phyloP scores from a whole-genome alignment of 148 eudicot genomes.

The Chenopodium berlandieri region DNA sequence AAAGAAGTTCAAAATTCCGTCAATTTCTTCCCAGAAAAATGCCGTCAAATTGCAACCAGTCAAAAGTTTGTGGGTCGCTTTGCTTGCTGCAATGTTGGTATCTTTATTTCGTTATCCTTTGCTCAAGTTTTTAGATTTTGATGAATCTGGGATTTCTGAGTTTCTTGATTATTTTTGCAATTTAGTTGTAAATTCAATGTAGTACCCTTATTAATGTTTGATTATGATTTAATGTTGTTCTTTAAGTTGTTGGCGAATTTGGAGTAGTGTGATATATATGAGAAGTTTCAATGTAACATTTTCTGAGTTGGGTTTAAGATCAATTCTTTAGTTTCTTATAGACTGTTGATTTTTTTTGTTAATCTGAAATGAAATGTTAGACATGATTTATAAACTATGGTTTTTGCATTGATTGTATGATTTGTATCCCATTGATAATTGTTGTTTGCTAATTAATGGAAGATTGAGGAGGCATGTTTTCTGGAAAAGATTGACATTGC shows the following conservation, averaged over 20 bases:
- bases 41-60: slow-evolving; percentile 6
- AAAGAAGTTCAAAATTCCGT: neutral
- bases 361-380: neutral
- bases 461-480: too few species aligned
- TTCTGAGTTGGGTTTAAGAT: neutral
- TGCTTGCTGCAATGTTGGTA: slow-evolving; percentile 18
- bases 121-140: neutral
- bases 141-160: slow-evolving; percentile 3
- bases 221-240: neutral
- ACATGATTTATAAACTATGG: neutral
- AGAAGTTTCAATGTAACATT: neutral
- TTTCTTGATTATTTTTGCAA: slow-evolving; percentile 2
- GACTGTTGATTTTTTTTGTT: neutral
- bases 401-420: neutral
- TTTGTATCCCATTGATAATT: neutral
- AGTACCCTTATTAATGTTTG: neutral
- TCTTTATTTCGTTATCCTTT: slow-evolving; percentile 5
- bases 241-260: too few species aligned
- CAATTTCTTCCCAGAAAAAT: neutral
- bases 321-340: neutral
- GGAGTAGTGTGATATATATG: neutral
- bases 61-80: slow-evolving; percentile 3
- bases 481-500: neutral
- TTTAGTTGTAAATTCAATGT: slow-evolving; percentile 11
- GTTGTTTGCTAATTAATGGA: neutral